Percentiles rank a stretch among this genome's conserved stretches.
Conservation (phyloP, 495 filamentous ascomycete genomes). For the Rhizodiscina lignyota region DNA sequence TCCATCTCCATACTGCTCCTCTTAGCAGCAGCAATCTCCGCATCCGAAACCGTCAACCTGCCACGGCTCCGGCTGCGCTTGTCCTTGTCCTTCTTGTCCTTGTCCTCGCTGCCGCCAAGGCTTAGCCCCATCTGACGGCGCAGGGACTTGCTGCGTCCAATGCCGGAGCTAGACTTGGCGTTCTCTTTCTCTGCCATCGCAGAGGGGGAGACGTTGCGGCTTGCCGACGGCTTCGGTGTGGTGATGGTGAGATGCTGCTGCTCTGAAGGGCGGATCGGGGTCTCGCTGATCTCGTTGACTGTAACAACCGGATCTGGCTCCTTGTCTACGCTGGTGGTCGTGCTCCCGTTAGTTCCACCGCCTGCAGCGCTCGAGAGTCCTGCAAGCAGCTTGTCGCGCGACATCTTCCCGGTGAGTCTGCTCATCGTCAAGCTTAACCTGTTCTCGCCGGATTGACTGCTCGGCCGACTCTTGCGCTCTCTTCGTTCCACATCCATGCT, state of each 20-base stretch:
- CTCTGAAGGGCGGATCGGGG: no score
- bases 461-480: slow-evolving; percentile 44
- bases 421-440: slow-evolving; percentile 50
- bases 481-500: slow-evolving; percentile 27
- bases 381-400: slow-evolving; percentile 15
- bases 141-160: no score
- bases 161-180: slow-evolving; percentile 12
- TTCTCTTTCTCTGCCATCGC: no score
- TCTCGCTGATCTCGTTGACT: no score
- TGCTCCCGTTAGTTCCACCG: no score
- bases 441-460: slow-evolving; percentile 49
- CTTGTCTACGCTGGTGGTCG: no score
- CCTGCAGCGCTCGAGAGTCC: no score
- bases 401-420: slow-evolving; percentile 37
- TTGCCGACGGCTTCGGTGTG: slow-evolving; percentile 16
- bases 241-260: neutral
- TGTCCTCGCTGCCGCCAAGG: slow-evolving; percentile 19
- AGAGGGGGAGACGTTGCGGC: no score
- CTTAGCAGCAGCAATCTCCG: no score
- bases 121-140: slow-evolving; percentile 22
- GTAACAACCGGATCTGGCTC: no score
- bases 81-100: slow-evolving; percentile 23
- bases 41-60: no score
- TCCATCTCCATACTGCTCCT: no score
- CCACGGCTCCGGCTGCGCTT: slow-evolving; percentile 28